Evolutionary conservation across 1,284 basidiomycete genomes (phyloP), one percentile per base, ranked within the genome.

Genomic region (Cutaneotrichosporon mucoides): DNA sequence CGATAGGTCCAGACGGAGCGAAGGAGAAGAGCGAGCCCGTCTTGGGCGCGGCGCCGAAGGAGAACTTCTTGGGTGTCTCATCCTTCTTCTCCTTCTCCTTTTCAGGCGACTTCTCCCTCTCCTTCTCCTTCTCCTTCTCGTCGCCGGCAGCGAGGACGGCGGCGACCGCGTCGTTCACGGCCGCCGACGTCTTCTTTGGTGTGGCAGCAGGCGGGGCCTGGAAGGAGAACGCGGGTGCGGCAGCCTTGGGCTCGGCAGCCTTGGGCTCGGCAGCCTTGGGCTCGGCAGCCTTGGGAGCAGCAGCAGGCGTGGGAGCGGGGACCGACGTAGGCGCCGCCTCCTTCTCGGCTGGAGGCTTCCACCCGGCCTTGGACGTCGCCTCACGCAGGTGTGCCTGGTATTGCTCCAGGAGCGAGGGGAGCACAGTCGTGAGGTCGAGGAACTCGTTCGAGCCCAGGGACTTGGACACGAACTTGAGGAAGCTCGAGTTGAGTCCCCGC

Each of bases 401-500:
- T 55, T 83, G 83, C 57, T 84, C 82, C n/a, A 86, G 63, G 8
- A 90, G 55, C 11, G 48, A 50, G 0, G 71, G 69, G 34, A 78
- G 49, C 5, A 66, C 67, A 8, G 76, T 75, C 4, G 82, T 79
- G 4, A 92, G 76, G 67, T 94, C 86, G n/a, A 80, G 73, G 73
- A 92, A 92, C 1, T 88, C 86, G 73, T 94, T 89, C 8, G 82
- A 78, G 37, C 88, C 85, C 16, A 91, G 76, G 5, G 84, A 82
- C 54, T 83, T 82, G 11, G 83, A 81, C 49, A 92, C 76, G 37
- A 85, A 83, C 4, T 83, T 79, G 37, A 89, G 70, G 67, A 92
- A 81, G 0, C 89, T 88, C 16, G 84, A 76, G 71, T 94, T 94
- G 48, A 94, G 82, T 11, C 90, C 90, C 16, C 91, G 86, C 15